Evolutionary conservation across 2,329 filamentous ascomycete species (phyloP), one percentile per base, ranked within the genome.

Genomic region (Curvularia eragrostidis): DNA sequence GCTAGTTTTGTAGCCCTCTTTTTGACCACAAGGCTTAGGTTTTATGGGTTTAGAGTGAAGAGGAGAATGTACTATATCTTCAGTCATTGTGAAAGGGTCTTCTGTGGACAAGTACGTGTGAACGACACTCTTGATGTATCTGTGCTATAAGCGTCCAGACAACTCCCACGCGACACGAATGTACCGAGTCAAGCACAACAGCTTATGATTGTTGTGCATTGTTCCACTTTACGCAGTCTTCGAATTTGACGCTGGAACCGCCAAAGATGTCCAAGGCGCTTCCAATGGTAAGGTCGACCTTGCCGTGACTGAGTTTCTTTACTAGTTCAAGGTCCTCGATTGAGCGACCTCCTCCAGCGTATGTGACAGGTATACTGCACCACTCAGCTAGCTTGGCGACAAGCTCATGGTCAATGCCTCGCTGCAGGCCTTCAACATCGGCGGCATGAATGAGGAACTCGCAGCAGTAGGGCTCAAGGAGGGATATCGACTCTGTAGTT

Each of bases 391-490:
- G 81, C 64, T 83, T 86, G 65, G 83, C 78, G 8, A 99, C 92
- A 12, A 99, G 84, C 65, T 89, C 84, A 75, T 95, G 89, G 69
- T 99, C 95, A 63, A 99, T 91, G 46, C 95, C 95, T 70, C 87
- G 85, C 76, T 98, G 95, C 42, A 98, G 82, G 12, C 95, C 95
- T 79, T 99, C 95, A 63, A 97, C 95, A 77, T 99, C 95, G 41
- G 95, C 95, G 15, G 95, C 95, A 75, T 99, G 95, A 72, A 99
- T 95, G 52, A 99, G 85, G 73, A 99, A 98, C 77, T 99, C 95
- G 61, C 91, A 92, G 81, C 95, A 98, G 78, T 95, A 95, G 5
- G 93, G 93, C 71, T 97, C 91, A 23, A 98, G 85, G 39, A 86
- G 80, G 55, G 84, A 82, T 71, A 98, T 96, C 5, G 90, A 91